These are phyloP conservation scores for Talaromyces borbonicus DNA, from an alignment of 495 filamentous ascomycete genomes.

Conservation along the genomic window DNA sequence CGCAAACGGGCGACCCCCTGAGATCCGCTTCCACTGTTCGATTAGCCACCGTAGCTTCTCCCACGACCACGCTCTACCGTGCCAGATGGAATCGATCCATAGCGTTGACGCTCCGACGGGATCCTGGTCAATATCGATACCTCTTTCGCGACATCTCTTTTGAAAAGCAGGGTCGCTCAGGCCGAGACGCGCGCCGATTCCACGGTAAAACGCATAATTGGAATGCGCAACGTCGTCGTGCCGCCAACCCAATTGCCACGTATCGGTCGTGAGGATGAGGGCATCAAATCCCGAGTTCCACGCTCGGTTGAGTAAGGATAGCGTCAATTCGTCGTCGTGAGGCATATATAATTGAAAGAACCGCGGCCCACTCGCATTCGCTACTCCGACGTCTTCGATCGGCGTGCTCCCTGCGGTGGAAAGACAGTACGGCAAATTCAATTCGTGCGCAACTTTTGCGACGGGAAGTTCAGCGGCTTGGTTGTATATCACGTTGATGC, in stretches of 20 bases:
- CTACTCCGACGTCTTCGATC: constrained; percentile 49
- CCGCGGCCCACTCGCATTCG: constrained; percentile 39
- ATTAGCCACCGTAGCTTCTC: constrained; percentile 42
- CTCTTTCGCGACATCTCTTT: constrained; percentile 35
- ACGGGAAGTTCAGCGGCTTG: constrained; percentile 46
- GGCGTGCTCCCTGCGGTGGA: constrained; percentile 47
- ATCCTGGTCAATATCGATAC: constrained; percentile 43
- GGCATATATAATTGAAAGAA: constrained; percentile 61
- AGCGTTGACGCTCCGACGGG: constrained; percentile 41
- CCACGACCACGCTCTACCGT: constrained; percentile 52
- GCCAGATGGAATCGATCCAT: constrained; percentile 61
- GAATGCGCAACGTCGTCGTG: constrained; percentile 46
- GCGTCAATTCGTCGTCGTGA: constrained; percentile 49
- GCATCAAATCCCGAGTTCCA: constrained; percentile 39
- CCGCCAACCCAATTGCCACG: constrained; percentile 50
- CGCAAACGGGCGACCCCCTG: constrained; percentile 47
- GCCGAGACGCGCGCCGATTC: constrained; percentile 46
- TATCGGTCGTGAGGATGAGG: constrained; percentile 35
- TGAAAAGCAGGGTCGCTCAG: constrained; percentile 50
- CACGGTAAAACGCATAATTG: constrained; percentile 57
- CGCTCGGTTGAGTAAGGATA: constrained; percentile 52
- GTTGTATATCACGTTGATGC: constrained; percentile 59
- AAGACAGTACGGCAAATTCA: constrained; percentile 47
- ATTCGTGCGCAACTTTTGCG: constrained; percentile 45
- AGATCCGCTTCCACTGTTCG: constrained; percentile 46